These are phyloP conservation scores for Cyberlindnera mycetangii DNA, from an alignment of 805 yeast species.

Conservation along the genomic window DNA sequence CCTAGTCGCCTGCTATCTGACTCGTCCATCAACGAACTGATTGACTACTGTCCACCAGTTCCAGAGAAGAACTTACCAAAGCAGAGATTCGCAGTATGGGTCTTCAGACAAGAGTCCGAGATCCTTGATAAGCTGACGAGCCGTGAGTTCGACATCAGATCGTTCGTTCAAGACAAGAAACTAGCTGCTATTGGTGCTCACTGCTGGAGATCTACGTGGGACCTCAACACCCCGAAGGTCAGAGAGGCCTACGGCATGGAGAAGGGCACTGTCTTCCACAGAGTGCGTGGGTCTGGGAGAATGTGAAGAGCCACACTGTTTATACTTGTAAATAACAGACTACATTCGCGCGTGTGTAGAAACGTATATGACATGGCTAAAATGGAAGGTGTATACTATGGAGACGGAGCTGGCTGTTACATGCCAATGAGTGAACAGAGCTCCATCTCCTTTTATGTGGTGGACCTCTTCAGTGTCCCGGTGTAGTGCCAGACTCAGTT, in stretches of 20 bases:
- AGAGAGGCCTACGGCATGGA: conserved; percentile 74
- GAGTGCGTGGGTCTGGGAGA: conserved; percentile 24
- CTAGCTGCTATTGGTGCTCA: conserved; percentile 88
- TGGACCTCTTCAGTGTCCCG: too few species aligned
- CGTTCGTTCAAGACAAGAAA: conserved; percentile 51
- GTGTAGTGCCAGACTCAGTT: conserved; percentile 20
- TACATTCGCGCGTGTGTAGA: too few species aligned
- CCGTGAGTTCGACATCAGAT: conserved; percentile 67
- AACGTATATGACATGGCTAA: too few species aligned
- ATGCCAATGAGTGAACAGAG: too few species aligned
- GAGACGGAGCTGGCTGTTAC: too few species aligned
- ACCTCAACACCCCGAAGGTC: conserved; percentile 63
- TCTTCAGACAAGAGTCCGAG: conserved; percentile 62
- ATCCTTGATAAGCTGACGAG: conserved; percentile 24
- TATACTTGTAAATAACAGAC: conserved; percentile 1
- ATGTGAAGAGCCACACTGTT: conserved; percentile 9
- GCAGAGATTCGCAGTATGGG: conserved; percentile 89
- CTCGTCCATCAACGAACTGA: conserved; percentile 41
- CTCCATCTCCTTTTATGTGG: too few species aligned
- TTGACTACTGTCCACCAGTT: conserved; percentile 72
- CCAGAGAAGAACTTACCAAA: conserved; percentile 86
- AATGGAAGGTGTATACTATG: not conserved
- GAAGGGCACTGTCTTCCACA: conserved; percentile 68
- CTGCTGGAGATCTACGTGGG: conserved; percentile 85
- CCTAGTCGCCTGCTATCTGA: conserved; percentile 33